Conservation (phyloP, 2,329 filamentous ascomycete genomes). For the Byssochlamys sp. region DNA sequence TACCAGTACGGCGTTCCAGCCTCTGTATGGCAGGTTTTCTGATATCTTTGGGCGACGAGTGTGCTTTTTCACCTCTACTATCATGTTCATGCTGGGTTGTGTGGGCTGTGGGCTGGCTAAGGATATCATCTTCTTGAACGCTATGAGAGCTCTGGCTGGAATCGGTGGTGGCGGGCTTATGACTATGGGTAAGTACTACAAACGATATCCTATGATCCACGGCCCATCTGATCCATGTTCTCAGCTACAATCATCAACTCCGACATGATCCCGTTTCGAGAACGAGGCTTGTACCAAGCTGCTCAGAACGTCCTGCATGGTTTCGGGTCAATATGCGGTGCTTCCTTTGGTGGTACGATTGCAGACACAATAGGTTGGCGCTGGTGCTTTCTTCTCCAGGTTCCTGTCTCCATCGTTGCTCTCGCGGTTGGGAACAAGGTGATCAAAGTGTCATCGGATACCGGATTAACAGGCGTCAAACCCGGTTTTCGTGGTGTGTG, state of each 20-base stretch:
- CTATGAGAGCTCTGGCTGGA: constrained; percentile 61
- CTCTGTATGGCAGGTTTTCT: constrained; percentile 61
- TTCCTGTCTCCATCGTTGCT: constrained; percentile 50
- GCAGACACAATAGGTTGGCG: constrained; percentile 38
- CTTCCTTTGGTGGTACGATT: constrained; percentile 36
- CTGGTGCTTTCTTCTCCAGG: constrained; percentile 51
- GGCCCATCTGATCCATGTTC: neutral
- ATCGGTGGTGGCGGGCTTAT: constrained; percentile 64
- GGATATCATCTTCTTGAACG: constrained; percentile 60
- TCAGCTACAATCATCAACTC: constrained; percentile 57
- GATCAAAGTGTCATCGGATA: constrained; percentile 37
- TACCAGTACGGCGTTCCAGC: constrained; percentile 58
- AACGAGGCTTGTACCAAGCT: constrained; percentile 62
- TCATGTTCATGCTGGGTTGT: constrained; percentile 56
- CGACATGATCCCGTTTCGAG: constrained; percentile 65
- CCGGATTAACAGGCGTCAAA: constrained; percentile 5
- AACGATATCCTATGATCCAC: neutral
- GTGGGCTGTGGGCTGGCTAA: constrained; percentile 59
- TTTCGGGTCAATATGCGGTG: constrained; percentile 52
- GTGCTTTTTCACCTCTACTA: constrained; percentile 55
- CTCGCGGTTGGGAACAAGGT: constrained; percentile 46
- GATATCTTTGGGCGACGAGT: constrained; percentile 55
- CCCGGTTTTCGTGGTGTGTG: constrained; percentile 35
- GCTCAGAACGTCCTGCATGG: constrained; percentile 52
- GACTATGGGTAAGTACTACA: constrained; percentile 42